Conservation (phyloP, 345 rosid genomes). For the Gossypium turneri region DNA sequence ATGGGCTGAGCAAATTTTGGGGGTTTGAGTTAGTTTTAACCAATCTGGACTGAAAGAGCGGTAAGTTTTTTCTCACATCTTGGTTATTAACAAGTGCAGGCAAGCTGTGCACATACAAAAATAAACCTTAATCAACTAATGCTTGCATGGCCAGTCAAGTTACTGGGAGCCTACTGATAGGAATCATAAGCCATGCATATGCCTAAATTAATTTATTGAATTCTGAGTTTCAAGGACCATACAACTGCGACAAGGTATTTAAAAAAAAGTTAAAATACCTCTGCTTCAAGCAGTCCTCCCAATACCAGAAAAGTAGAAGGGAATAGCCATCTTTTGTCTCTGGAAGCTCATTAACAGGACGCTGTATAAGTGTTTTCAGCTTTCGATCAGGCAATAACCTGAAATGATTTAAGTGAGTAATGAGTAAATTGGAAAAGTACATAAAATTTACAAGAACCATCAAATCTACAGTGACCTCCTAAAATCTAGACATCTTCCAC, state of each 20-base stretch:
- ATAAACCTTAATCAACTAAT: neutral
- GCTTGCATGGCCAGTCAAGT: neutral
- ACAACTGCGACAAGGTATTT: too few species aligned
- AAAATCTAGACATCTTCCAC: neutral
- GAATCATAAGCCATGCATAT: neutral
- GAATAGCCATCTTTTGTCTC: conserved; percentile 91
- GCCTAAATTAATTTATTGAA: neutral
- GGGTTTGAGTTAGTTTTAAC: neutral
- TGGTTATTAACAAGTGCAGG: neutral
- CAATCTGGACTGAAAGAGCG: neutral
- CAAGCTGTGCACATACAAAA: neutral
- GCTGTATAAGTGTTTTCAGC: conserved; percentile 84
- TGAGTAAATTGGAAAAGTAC: neutral
- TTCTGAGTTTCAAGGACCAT: neutral
- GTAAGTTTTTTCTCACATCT: neutral
- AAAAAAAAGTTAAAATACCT: conserved; percentile 38
- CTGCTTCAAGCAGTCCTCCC: conserved; percentile 95
- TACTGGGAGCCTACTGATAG: neutral
- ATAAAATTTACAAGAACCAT: neutral
- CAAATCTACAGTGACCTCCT: neutral
- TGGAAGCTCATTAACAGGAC: conserved; percentile 62
- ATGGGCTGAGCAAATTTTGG: neutral
- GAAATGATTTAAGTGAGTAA: conserved; percentile 8
- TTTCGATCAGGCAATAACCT: conserved; percentile 92
- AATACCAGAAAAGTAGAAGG: conserved; percentile 89